Evolutionary conservation across 495 filamentous ascomycete species (phyloP).

Genomic region (Aspergillus bridgeri): DNA sequence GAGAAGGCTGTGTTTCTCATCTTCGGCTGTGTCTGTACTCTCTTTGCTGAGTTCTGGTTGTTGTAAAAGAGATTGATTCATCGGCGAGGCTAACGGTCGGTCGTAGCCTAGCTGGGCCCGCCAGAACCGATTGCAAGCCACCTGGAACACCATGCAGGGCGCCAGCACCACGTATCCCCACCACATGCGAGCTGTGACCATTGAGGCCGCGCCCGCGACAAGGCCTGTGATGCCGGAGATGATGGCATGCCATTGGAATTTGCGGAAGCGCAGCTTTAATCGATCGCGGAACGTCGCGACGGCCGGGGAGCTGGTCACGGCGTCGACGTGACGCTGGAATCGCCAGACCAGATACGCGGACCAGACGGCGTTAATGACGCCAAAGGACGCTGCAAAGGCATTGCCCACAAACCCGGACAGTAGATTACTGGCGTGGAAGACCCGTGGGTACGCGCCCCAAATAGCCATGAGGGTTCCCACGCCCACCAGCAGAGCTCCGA

Average conservation of each 20-base stretch:
- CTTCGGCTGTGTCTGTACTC: background rate
- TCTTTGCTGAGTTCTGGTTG: slow-evolving; percentile 3
- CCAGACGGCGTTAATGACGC: slow-evolving; percentile 44
- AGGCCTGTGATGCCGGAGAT: slow-evolving; percentile 42
- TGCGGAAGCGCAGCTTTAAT: slow-evolving; percentile 31
- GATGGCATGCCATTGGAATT: slow-evolving; percentile 39
- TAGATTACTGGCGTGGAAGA: slow-evolving; percentile 45
- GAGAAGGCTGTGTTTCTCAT: slow-evolving; percentile 1
- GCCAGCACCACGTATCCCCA: slow-evolving; percentile 48
- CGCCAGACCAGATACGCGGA: slow-evolving; percentile 36
- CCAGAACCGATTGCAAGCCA: slow-evolving; percentile 46
- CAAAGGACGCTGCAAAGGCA: slow-evolving; percentile 40
- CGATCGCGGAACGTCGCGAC: slow-evolving; percentile 15
- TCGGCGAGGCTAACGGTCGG: slow-evolving; percentile 26
- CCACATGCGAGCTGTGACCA: slow-evolving; percentile 48
- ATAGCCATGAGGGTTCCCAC: slow-evolving; percentile 51
- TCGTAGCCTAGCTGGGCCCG: slow-evolving; percentile 44
- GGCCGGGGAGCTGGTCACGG: background rate
- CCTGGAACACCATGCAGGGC: slow-evolving; percentile 44
- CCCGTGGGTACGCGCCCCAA: slow-evolving; percentile 35
- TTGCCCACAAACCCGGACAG: slow-evolving; percentile 51
- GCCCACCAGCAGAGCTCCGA: slow-evolving; percentile 45
- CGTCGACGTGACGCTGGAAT: slow-evolving; percentile 29
- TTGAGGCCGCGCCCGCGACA: slow-evolving; percentile 47
- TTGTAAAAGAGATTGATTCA: background rate